These are phyloP conservation scores for Tricholomella constricta DNA, from an alignment of 768 basidiomycete genomes.

Conservation along the genomic window DNA sequence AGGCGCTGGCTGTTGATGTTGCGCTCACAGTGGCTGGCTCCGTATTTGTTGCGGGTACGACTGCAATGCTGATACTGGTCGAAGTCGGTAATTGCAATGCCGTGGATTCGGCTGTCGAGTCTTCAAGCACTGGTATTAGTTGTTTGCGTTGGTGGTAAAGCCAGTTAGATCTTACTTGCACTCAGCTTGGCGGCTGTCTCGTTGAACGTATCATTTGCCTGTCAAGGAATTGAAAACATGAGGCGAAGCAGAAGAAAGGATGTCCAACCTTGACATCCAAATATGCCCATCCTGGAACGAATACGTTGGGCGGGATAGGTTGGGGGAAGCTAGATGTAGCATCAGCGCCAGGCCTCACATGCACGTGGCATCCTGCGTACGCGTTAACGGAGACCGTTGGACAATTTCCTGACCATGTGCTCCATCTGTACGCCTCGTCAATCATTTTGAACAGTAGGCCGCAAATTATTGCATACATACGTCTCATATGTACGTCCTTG, in stretches of 20 bases:
- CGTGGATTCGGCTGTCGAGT: conserved; percentile 41
- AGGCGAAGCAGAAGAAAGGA: background rate
- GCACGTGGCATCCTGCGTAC: conserved; percentile 17
- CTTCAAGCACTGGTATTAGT: conserved; percentile 25
- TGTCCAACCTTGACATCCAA: conserved; percentile 46
- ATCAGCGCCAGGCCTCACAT: background rate
- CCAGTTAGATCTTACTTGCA: conserved; percentile 29
- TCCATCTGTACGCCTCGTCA: conserved; percentile 44
- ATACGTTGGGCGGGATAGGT: conserved; percentile 47
- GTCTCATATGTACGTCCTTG: conserved; percentile 44
- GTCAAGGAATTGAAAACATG: background rate
- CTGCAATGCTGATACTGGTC: conserved; percentile 14
- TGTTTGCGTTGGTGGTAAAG: background rate
- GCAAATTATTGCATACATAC: conserved; percentile 27
- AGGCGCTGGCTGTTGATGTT: conserved; percentile 11
- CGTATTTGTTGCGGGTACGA: conserved; percentile 3
- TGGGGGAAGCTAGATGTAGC: conserved; percentile 41
- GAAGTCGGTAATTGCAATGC: conserved; percentile 32
- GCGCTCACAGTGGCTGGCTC: conserved; percentile 11
- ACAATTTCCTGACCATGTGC: conserved; percentile 51
- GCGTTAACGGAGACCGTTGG: conserved; percentile 32
- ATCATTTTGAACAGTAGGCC: conserved; percentile 1
- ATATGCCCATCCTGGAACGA: conserved; percentile 66
- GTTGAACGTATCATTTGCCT: conserved; percentile 43
- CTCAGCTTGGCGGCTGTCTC: conserved; percentile 37